phyloP scores from a whole-genome alignment of 129 eudicot species.

The Mikania micrantha region DNA sequence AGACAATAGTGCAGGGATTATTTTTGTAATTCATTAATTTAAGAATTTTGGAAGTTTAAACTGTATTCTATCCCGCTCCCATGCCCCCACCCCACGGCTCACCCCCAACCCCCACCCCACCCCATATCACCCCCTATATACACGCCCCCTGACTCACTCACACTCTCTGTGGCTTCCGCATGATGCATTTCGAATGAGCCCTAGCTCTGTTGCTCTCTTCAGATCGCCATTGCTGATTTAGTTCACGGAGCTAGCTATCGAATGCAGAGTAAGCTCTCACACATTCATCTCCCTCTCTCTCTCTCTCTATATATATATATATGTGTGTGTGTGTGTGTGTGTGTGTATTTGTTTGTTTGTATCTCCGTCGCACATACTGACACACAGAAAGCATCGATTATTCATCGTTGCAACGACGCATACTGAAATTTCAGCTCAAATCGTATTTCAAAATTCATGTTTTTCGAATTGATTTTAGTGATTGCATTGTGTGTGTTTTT shows the following conservation, averaged over 20 bases:
- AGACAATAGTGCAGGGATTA: conserved; percentile 16
- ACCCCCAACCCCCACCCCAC: too few relatives aligned
- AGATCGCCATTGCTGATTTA: conserved; percentile 18
- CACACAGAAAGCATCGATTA: background rate
- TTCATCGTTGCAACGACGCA: background rate
- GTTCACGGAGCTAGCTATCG: conserved; percentile 20
- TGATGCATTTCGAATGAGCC: conserved; percentile 27
- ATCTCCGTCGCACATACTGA: too few relatives aligned
- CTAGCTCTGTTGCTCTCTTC: conserved; percentile 26
- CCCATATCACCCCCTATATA: too few relatives aligned
- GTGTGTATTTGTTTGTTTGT: too few relatives aligned
- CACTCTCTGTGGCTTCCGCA: conserved; percentile 17
- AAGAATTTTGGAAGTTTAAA: conserved; percentile 37
- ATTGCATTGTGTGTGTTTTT: background rate
- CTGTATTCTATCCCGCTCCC: conserved; percentile 12
- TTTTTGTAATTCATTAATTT: background rate
- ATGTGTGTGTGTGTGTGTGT: too few relatives aligned
- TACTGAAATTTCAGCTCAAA: conserved; percentile 1
- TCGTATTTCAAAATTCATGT: background rate
- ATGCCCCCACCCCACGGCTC: too few relatives aligned
- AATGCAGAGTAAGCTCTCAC: conserved; percentile 49
- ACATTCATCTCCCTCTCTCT: background rate
- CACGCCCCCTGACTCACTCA: conserved; percentile 14
- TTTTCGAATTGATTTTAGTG: background rate
- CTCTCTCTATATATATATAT: too few relatives aligned